Conservation (phyloP, 768 basidiomycete genomes). For the Trametes coccinea region DNA sequence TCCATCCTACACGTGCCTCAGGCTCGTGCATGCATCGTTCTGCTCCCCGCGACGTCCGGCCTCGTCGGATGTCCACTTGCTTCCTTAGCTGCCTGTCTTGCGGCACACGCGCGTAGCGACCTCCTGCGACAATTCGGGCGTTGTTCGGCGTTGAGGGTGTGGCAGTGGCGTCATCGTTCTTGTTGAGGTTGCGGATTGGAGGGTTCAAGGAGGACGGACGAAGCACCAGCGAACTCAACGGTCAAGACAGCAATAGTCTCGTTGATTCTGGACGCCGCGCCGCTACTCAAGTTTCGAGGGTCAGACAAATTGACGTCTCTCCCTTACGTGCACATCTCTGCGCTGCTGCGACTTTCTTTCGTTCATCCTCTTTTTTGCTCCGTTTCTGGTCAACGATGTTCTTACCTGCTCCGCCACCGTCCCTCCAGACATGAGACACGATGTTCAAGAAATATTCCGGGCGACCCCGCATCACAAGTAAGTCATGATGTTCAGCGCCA, state of each 20-base stretch:
- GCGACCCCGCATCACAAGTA: constrained; percentile 99
- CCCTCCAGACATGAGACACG: constrained; percentile 98
- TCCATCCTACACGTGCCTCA: constrained; percentile 39
- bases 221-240: constrained; percentile 18
- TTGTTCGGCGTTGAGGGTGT: constrained; percentile 24
- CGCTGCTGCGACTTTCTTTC: constrained; percentile 12
- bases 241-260: constrained; percentile 15
- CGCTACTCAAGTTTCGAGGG: constrained; percentile 16
- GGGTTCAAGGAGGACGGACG: constrained; percentile 12
- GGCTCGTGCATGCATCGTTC: constrained; percentile 51
- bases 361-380: constrained; percentile 25
- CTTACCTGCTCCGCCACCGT: constrained; percentile 53
- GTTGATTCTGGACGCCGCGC: constrained; percentile 13
- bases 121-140: constrained; percentile 28
- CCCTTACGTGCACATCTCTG: constrained; percentile 18
- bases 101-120: constrained; percentile 35
- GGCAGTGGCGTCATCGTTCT: constrained; percentile 18
- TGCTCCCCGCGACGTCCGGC: constrained; percentile 44
- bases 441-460: constrained; percentile 99
- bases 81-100: constrained; percentile 37
- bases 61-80: constrained; percentile 27
- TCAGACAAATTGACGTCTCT: constrained; percentile 8
- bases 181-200: constrained; percentile 20
- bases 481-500: constrained; percentile 99
- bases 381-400: constrained; percentile 23